Conservation (phyloP, 2,329 filamentous ascomycete species). For the Xylariales sp. region DNA sequence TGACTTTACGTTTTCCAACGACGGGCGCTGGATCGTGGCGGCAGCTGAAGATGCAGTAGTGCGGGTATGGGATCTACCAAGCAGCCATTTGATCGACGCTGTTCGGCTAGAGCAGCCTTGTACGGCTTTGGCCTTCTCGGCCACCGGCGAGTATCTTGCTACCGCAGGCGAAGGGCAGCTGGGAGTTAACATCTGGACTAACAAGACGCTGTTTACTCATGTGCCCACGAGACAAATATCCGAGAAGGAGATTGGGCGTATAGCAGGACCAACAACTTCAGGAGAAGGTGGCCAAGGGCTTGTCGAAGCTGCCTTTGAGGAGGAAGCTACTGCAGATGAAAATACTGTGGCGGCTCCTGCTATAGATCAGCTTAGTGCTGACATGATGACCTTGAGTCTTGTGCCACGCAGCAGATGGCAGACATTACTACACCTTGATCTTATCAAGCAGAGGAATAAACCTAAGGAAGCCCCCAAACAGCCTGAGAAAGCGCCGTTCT, state of each 20-base stretch:
- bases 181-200: conserved; percentile 94
- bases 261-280: conserved; percentile 68
- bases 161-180: conserved; percentile 77
- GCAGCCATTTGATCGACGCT: conserved; percentile 90
- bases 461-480: conserved; percentile 86
- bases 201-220: conserved; percentile 85
- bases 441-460: conserved; percentile 91
- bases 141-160: conserved; percentile 89
- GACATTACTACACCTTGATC: conserved; percentile 84
- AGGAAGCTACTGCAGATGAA: conserved; percentile 43
- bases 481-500: conserved; percentile 94
- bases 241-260: conserved; percentile 64
- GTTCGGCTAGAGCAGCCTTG: conserved; percentile 76
- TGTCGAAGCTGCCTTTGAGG: conserved; percentile 70
- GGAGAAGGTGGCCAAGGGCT: conserved; percentile 75
- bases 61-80: conserved; percentile 91
- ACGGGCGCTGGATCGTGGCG: conserved; percentile 90
- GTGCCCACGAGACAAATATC: conserved; percentile 81
- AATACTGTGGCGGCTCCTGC: conserved; percentile 50
- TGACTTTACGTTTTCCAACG: conserved; percentile 84
- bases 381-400: conserved; percentile 83
- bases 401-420: conserved; percentile 93
- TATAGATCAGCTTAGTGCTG: conserved; percentile 72
- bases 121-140: conserved; percentile 81
- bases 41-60: conserved; percentile 76